Base-by-base conservation (phyloP, 1,284 basidiomycete genomes). In the Tilletia setariae region DNA sequence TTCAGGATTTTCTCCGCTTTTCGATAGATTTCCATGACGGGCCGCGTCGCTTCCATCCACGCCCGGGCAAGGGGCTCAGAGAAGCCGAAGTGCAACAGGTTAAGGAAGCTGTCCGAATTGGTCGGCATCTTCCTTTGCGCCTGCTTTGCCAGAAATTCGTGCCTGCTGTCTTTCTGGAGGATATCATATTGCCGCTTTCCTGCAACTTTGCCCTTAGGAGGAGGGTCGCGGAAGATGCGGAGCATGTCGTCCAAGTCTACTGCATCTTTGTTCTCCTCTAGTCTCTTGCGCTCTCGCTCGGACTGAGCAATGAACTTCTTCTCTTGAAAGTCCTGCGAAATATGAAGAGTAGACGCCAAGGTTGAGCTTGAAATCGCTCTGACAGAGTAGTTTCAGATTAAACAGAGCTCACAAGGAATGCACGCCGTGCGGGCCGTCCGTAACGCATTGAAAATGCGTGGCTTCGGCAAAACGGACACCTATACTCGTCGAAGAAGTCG, bases 341-440 rank as follows among this genome's bases (percentile, higher is more conserved):
- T n/a, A 35, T 40, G 6, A 23, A 35, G 19, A 23, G 35, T 51
- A 40, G n/a, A 2, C n/a, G n/a, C n/a, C 25, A n/a, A 21, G 19
- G 72, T 32, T 13, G 47, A 46, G n/a, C 43, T 30, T 30, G 65
- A 62, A 19, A 68, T 25, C 19, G 44, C 43, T 64, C 19, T 84
- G 84, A 0, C 87, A 86, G 19, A 89, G 85, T 68, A 89, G 89
- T 65, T 85, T 85, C 11, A 74, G 90, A 89, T 44, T 89, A 78
- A 28, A 40, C 11, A 11, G 35, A 40, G 35, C 90, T 87, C 69
- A 89, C 88, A 30, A 89, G 81, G 68, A 86, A 82, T 0, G 88
- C 88, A 7, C 87, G 85, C 77, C 90, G 90, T 77, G 85, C 86
- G 30, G 87, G 82, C 1, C 89, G 86, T 1, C 88, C 86, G 78